Evolutionary conservation across 371 early-diverging fungal species (phyloP), one percentile per base, ranked within the genome.

Genomic region (Rhizopus sp.): DNA sequence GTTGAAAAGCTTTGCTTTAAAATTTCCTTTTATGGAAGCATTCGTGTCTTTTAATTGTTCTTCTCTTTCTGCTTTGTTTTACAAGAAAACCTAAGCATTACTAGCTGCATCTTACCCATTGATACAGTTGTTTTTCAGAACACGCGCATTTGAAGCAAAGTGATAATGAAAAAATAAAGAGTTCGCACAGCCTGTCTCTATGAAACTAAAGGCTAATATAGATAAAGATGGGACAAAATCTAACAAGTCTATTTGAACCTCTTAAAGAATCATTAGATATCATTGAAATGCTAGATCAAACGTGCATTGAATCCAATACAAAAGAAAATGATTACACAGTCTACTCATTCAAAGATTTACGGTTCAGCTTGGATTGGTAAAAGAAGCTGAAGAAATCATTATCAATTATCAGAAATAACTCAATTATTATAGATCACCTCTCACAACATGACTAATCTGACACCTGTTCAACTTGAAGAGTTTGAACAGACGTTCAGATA

Each of bases 281-380:
- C 0, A 79, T 96, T 47, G 73, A 86, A 39, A 64, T 72, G 1
- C 63, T 92, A 4, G 88, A 93, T 69, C 69, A 69, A 46, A 86
- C 87, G 42, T 93, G 93, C 59, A 67, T 73, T 1, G 88, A 91
- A 33, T 96, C 95, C 44, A 86, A 90, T 62, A 91, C 95, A 35
- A 96, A 95, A 72, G 95, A 95, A 71, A 94, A 93, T 64, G 96
- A 90, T 68, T 91, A 92, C 57, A 95, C 96, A 4, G 90, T 94
- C 10, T 93, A 90, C 67, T 85, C 93, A 16, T 82, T 88, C 7
- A 93, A 95, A 41, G 96, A 96, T 65, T 75, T 97, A 8, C 78
- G 80, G 29, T 96, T 95, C 65, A 96, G 96, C 51, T 77, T 91
- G 7, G 87, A 83, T 29, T 95, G 40, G 75, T 94, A 29, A 82